Percentiles rank a stretch among this genome's conserved stretches.
These are phyloP conservation scores for Scleroderma bovista DNA, from an alignment of 768 basidiomycete species.

Conservation along the genomic window DNA sequence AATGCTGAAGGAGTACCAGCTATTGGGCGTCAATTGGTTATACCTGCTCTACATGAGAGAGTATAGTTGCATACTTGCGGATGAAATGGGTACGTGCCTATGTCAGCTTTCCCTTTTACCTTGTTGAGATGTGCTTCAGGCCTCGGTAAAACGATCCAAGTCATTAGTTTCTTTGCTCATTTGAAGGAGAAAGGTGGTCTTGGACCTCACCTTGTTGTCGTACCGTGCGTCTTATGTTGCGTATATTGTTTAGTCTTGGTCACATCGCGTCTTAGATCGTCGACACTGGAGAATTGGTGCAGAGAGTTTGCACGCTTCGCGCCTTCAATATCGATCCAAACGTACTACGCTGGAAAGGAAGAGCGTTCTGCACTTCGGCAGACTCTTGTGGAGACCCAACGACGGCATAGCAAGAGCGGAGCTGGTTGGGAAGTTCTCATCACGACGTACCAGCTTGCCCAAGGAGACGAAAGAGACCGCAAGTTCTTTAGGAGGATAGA, in stretches of 20 bases:
- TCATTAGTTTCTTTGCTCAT: constrained; percentile 93
- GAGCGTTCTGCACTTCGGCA: constrained; percentile 73
- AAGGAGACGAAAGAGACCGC: constrained; percentile 80
- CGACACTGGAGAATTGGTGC: constrained; percentile 98
- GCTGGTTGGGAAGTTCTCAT: constrained; percentile 89
- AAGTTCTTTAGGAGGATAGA: constrained; percentile 89
- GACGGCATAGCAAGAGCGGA: constrained; percentile 39
- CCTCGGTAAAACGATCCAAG: constrained; percentile 97
- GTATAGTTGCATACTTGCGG: constrained; percentile 92
- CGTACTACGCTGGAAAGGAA: constrained; percentile 91
- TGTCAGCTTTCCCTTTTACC: neutral
- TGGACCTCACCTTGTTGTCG: constrained; percentile 91
- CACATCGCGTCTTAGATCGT: constrained; percentile 52
- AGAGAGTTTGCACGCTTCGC: constrained; percentile 92
- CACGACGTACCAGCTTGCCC: constrained; percentile 93
- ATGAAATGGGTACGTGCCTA: constrained; percentile 87
- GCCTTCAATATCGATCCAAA: constrained; percentile 77
- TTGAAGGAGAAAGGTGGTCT: constrained; percentile 72
- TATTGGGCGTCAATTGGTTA: constrained; percentile 97
- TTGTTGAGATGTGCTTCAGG: constrained; percentile 41
- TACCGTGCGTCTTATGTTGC: constrained; percentile 63
- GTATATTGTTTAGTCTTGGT: constrained; percentile 1
- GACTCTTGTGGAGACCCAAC: constrained; percentile 59
- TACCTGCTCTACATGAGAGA: constrained; percentile 75
- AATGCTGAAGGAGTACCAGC: constrained; percentile 91